A percentile compares a stretch with the other conserved stretches of the same genome.
These are phyloP conservation scores for Lagenidium sp. DNA, from an alignment of 352 stramenopile species.

Conservation along the genomic window DNA sequence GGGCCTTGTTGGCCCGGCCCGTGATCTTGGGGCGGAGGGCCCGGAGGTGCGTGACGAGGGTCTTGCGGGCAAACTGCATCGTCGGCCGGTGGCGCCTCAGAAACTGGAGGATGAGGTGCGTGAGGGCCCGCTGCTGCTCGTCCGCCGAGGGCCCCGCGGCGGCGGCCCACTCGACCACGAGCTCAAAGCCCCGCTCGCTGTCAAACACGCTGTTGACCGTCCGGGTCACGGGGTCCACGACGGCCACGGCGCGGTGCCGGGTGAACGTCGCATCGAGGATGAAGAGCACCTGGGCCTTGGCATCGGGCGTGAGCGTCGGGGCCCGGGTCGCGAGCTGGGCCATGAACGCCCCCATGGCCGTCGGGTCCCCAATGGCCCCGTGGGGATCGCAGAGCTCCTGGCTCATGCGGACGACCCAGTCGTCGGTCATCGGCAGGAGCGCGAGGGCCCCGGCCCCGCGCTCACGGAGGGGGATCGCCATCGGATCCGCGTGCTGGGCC, in stretches of 20 bases:
- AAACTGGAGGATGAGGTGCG: conserved; percentile 40
- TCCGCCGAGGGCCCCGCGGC: conserved; percentile 33
- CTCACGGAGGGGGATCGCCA: conserved; percentile 6
- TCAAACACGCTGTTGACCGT: conserved; percentile 27
- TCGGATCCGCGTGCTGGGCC: conserved; percentile 9
- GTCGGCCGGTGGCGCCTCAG: conserved; percentile 38
- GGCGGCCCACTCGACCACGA: conserved; percentile 51
- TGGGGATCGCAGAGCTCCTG: conserved; percentile 28
- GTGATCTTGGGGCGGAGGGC: conserved; percentile 16
- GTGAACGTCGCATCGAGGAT: conserved; percentile 44
- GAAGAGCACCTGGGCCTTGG: conserved; percentile 47
- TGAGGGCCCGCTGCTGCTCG: conserved; percentile 32
- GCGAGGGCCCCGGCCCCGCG: conserved; percentile 11
- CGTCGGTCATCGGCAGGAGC: conserved; percentile 31
- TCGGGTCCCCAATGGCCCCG: conserved; percentile 21
- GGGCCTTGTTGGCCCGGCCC: conserved; percentile 19
- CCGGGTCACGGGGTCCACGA: conserved; percentile 12
- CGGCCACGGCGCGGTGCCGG: no score
- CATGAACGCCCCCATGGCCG: conserved; percentile 32
- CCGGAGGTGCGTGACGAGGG: conserved; percentile 13
- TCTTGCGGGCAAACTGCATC: conserved; percentile 38
- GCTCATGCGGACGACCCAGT: conserved; percentile 22
- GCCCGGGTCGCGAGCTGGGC: conserved; percentile 18
- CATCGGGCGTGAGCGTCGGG: conserved; percentile 31
- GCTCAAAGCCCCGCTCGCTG: conserved; percentile 37